Evolutionary conservation across 2,329 filamentous ascomycete genomes (phyloP).

Genomic region (Cladophialophora yegresii): DNA sequence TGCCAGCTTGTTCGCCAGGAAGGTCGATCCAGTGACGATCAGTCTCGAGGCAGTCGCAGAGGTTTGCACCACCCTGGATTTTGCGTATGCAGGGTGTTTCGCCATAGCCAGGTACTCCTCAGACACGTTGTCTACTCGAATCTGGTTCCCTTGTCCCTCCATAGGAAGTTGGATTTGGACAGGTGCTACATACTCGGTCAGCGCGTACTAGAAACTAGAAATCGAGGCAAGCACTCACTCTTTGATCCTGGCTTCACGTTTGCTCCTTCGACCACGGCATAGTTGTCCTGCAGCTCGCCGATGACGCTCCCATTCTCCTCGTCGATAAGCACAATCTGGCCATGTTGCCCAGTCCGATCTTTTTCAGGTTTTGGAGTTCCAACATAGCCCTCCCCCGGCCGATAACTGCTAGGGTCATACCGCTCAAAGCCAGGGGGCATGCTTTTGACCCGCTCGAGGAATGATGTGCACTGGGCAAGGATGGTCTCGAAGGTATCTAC

Average conservation of each 20-base stretch:
- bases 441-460: conserved; percentile 74
- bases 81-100: conserved; percentile 87
- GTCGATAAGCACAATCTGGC: conserved; percentile 88
- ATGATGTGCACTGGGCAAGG: conserved; percentile 94
- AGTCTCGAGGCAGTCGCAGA: conserved; percentile 86
- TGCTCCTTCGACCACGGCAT: conserved; percentile 75
- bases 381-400: conserved; percentile 76
- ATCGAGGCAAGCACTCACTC: conserved; percentile 55
- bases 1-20: conserved; percentile 75
- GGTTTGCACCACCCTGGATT: conserved; percentile 81
- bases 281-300: conserved; percentile 82
- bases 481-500: conserved; percentile 97
- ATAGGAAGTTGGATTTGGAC: conserved; percentile 52
- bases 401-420: conserved; percentile 82
- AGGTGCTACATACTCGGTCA: conserved; percentile 45
- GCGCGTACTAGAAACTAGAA: conserved; percentile 3
- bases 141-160: conserved; percentile 51
- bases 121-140: conserved; percentile 52
- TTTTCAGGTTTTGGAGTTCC: conserved; percentile 38
- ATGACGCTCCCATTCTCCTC: conserved; percentile 96
- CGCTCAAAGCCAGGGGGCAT: conserved; percentile 53
- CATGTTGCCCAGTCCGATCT: conserved; percentile 49
- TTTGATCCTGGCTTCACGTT: conserved; percentile 84
- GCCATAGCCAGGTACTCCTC: conserved; percentile 70
- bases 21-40: conserved; percentile 82